phyloP scores from a whole-genome alignment of 768 basidiomycete genomes.

The Dentipellis fragilis region DNA sequence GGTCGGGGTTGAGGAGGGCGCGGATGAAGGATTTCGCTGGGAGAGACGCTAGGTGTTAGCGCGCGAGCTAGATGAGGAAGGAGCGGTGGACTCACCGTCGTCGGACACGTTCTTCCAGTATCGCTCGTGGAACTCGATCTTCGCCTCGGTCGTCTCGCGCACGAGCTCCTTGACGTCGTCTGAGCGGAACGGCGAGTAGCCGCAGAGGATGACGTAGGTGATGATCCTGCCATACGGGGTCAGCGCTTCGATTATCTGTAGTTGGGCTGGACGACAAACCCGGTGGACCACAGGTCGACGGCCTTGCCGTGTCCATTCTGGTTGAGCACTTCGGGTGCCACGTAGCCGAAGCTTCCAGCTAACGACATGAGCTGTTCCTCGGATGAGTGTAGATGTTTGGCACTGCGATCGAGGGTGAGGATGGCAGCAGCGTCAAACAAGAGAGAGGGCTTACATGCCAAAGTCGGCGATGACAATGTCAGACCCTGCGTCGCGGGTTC shows the following conservation, averaged over 20 bases:
- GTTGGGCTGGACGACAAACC: slow-evolving; percentile 36
- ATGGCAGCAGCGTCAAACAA: not conserved
- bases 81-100: slow-evolving; percentile 39
- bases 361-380: slow-evolving; percentile 63
- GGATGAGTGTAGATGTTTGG: slow-evolving; percentile 68
- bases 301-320: slow-evolving; percentile 83
- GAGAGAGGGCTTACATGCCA: slow-evolving; percentile 60
- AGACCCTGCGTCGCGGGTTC: slow-evolving; percentile 64
- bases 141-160: slow-evolving; percentile 76
- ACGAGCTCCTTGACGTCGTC: slow-evolving; percentile 68
- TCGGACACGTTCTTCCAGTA: slow-evolving; percentile 89
- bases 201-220: slow-evolving; percentile 89
- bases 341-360: slow-evolving; percentile 81
- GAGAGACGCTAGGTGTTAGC: not conserved
- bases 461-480: slow-evolving; percentile 95
- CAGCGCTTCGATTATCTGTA: too few relatives aligned
- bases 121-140: slow-evolving; percentile 83
- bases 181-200: slow-evolving; percentile 90
- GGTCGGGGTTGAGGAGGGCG: slow-evolving; percentile 60
- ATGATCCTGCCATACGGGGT: slow-evolving; percentile 52
- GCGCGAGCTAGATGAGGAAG: not conserved
- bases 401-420: slow-evolving; percentile 31
- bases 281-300: slow-evolving; percentile 91
- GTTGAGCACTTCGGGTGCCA: slow-evolving; percentile 81
- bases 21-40: slow-evolving; percentile 81